Percentiles rank a stretch among this genome's conserved stretches.
Conservation (phyloP, 129 eudicot species). For the Apium graveolens region DNA sequence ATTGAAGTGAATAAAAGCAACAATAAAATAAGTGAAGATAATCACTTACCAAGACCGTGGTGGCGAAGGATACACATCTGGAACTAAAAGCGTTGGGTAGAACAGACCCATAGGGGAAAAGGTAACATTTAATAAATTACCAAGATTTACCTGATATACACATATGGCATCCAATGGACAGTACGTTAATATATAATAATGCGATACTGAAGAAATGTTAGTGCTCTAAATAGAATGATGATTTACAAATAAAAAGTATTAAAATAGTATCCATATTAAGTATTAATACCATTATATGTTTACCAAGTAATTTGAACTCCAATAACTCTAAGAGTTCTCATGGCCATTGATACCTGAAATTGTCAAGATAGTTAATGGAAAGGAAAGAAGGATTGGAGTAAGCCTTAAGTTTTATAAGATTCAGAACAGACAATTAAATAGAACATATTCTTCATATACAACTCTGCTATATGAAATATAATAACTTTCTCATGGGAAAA, state of each 20-base stretch:
- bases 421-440: not conserved
- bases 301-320: conserved; percentile 94
- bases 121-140: not conserved
- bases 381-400: not conserved
- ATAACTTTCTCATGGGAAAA: not conserved
- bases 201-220: not conserved
- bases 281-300: conserved; percentile 22
- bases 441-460: not conserved
- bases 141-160: no score
- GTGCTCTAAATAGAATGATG: no score
- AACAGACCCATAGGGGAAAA: conserved; percentile 84
- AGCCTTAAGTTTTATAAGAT: not conserved
- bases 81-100: conserved; percentile 91
- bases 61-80: conserved; percentile 96
- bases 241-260: no score
- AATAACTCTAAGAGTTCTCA: conserved; percentile 78
- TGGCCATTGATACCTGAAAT: conserved; percentile 92
- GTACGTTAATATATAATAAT: not conserved
- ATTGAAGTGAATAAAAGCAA: not conserved
- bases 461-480: not conserved
- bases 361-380: not conserved
- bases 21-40: conserved; percentile 9
- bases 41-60: conserved; percentile 74
- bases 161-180: not conserved
- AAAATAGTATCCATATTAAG: no score